Evolutionary conservation across 1,139 yeast species (phyloP), one percentile per base, ranked within the genome.

Genomic region (Groenewaldozyma auringiensis): DNA sequence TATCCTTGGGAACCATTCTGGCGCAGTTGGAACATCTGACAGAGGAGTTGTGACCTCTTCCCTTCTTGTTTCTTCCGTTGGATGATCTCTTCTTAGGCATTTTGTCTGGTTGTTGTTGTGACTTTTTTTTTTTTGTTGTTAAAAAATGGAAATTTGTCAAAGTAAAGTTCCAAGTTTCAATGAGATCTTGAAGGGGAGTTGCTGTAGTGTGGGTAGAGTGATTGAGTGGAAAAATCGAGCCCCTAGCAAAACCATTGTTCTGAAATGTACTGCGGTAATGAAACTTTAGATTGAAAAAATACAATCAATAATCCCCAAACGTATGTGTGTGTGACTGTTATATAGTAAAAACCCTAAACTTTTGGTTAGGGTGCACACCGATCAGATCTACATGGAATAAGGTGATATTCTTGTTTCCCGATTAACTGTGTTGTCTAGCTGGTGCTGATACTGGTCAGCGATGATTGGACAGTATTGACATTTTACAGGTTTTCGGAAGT

Each of bases 1-100:
- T 94, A 75, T 92, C 98, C 87, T 92, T 94, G 71, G 99, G 97
- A 67, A 92, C 96, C 80, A 95, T 86, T 77, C 95, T 88, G 68
- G 96, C 86, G 79, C 99, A 92, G 96, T 92, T 92, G 72, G 89
- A 85, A 82, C 99, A 92, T 84, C 99, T 89, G 71, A 92, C 96
- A 72, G 96, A 95, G 78, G 85, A 84, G 76, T 86, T 96, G 95
- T 92, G 98, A 73, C 99, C 99, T 86, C 99, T 92, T 74, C 98
- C 98, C 82, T 88, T 88, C 95, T 92, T 92, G 94, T 94, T 92
- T 83, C 98, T 92, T 83, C 99, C 99, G 96, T 88, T 88, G 94
- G 96, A 87, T 77, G 97, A 88, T 88, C 99, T 92, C 97, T 92
- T 92, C 88, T 92, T 92, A 78, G 98, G 96, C 98, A 92, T 92